Evolutionary conservation across 345 rosid genomes (phyloP).

Genomic region (Rhodamnia argentea): DNA sequence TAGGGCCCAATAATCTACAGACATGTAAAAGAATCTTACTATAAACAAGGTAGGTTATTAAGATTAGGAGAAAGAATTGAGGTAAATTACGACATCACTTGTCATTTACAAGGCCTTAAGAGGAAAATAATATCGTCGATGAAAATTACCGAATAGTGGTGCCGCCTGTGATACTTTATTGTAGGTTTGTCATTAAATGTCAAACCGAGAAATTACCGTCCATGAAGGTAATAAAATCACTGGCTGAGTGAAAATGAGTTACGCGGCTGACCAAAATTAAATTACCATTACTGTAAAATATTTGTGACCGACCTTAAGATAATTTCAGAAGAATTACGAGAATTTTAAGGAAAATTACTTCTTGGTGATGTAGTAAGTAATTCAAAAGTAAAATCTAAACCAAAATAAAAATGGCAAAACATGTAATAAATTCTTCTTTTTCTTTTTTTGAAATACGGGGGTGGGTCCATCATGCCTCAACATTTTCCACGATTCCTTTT

Average conservation of each 20-base stretch:
- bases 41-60: not conserved
- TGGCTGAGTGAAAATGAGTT: not conserved
- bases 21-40: not conserved
- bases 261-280: not conserved
- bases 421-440: not conserved
- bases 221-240: not conserved
- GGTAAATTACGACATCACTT: not conserved
- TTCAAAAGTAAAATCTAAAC: not conserved
- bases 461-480: not conserved
- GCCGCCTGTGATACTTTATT: fast-evolving
- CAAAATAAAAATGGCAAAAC: not conserved
- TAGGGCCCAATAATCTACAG: not conserved
- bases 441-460: not conserved
- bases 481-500: not conserved
- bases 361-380: not conserved
- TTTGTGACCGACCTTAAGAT: not conserved
- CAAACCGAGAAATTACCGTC: fast-evolving
- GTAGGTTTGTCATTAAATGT: not conserved
- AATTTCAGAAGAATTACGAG: not conserved
- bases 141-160: not conserved
- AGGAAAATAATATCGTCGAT: not conserved
- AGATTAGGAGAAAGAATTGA: not conserved
- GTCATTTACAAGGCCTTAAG: not conserved
- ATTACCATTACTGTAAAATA: not conserved
- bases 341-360: not conserved